phyloP scores from a whole-genome alignment of 2,329 filamentous ascomycete genomes.

The Epichloe scottii region DNA sequence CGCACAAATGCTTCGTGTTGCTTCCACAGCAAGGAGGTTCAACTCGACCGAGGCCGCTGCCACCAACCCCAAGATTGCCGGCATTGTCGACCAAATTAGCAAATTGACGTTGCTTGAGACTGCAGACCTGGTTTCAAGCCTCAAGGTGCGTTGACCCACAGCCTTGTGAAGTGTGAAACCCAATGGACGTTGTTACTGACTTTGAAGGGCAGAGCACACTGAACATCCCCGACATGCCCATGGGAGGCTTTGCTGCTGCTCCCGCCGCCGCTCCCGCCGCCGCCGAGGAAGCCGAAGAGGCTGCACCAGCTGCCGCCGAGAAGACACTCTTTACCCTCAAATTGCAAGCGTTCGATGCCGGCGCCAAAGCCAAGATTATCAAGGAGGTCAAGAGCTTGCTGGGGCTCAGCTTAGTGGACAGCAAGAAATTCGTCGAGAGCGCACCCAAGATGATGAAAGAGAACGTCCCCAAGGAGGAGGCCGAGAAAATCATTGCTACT shows the following conservation, averaged over 20 bases:
- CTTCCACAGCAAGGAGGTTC: constrained; percentile 57
- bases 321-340: constrained; percentile 96
- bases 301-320: constrained; percentile 81
- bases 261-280: constrained; percentile 51
- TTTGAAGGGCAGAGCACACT: constrained; percentile 56
- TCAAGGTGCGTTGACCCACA: constrained; percentile 59
- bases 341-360: constrained; percentile 77
- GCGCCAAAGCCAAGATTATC: constrained; percentile 95
- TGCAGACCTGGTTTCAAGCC: constrained; percentile 80
- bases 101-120: constrained; percentile 96
- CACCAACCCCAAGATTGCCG: constrained; percentile 78
- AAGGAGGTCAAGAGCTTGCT: constrained; percentile 98
- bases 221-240: constrained; percentile 95
- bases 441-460: constrained; percentile 99
- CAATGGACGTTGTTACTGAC: constrained; percentile 1
- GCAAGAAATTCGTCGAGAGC: constrained; percentile 99
- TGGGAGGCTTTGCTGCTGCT: constrained; percentile 73
- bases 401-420: constrained; percentile 91
- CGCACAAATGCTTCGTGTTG: constrained; percentile 33
- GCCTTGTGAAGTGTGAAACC: neutral
- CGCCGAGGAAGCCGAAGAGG: constrained; percentile 73
- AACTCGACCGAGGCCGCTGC: constrained; percentile 66
- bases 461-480: constrained; percentile 95
- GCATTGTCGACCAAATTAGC: constrained; percentile 97
- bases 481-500: constrained; percentile 92